These are phyloP conservation scores for Cyclostephanos tholiformis DNA, from an alignment of 108 stramenopile species.

Conservation along the genomic window DNA sequence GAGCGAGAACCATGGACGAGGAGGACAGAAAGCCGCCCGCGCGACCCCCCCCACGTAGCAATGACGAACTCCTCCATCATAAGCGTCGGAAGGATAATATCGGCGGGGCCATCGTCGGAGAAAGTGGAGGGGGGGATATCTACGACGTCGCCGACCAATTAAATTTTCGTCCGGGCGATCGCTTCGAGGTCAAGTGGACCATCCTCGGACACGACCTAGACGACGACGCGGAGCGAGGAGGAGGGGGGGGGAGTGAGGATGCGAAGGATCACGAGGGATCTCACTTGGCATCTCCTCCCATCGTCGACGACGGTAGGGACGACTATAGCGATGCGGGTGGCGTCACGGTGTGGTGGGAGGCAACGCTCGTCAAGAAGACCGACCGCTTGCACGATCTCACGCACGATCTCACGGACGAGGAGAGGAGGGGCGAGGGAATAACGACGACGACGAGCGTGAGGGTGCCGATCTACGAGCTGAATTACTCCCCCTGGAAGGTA, in stretches of 20 bases:
- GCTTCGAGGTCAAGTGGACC: constrained; percentile 45
- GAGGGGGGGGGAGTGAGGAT: neutral
- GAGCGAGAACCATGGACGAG: constrained; percentile 6
- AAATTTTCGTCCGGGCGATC: constrained; percentile 20
- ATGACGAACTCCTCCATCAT: neutral
- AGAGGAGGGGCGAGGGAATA: constrained; percentile 11
- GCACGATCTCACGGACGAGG: no score
- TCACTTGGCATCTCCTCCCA: no score
- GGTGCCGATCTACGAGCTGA: constrained; percentile 37
- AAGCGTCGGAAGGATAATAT: constrained; percentile 1
- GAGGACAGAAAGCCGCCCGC: constrained; percentile 5
- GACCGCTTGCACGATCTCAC: constrained; percentile 17
- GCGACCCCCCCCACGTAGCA: neutral
- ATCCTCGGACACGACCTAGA: constrained; percentile 23
- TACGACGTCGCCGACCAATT: constrained; percentile 26
- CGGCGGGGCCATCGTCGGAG: constrained; percentile 1
- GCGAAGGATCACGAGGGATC: neutral
- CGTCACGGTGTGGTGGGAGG: constrained; percentile 41
- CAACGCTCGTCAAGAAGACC: constrained; percentile 16
- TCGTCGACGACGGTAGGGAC: neutral
- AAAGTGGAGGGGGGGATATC: neutral
- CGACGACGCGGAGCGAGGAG: neutral
- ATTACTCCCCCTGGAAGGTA: constrained; percentile 32
- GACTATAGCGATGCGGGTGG: neutral
- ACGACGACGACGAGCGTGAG: constrained; percentile 7